These are phyloP conservation scores for Athelia psychrophila DNA, from an alignment of 1,284 basidiomycete species.

Conservation along the genomic window DNA sequence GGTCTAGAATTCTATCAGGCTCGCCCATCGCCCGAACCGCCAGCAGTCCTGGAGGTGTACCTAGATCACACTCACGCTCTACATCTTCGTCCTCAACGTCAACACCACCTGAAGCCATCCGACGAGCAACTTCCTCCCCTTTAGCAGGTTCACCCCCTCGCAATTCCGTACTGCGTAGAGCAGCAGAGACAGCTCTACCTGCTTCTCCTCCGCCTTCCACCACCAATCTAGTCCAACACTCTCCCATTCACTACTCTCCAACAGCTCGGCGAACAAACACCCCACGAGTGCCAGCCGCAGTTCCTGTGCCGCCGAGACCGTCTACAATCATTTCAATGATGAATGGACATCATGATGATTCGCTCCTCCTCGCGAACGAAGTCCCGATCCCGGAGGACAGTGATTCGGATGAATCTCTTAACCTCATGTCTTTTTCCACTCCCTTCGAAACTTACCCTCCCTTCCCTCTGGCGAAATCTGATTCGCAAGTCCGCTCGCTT, in stretches of 20 bases:
- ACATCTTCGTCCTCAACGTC: conserved; percentile 49
- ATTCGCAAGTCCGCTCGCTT: conserved; percentile 36
- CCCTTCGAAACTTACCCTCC: conserved; percentile 54
- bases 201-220: conserved; percentile 39
- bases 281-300: conserved; percentile 20
- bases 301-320: conserved; percentile 30
- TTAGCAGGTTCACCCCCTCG: conserved; percentile 39
- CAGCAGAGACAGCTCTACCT: conserved; percentile 44
- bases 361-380: conserved; percentile 64
- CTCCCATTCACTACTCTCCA: conserved; percentile 32
- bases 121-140: conserved; percentile 53
- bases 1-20: conserved; percentile 40
- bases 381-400: conserved; percentile 73
- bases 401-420: conserved; percentile 62
- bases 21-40: conserved; percentile 36
- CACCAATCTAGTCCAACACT: conserved; percentile 8
- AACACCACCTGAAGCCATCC: conserved; percentile 34
- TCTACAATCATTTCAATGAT: conserved; percentile 34
- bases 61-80: conserved; percentile 34
- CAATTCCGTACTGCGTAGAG: conserved; percentile 38
- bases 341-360: conserved; percentile 42
- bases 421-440: conserved; percentile 69
- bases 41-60: conserved; percentile 26
- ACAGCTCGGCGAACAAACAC: conserved; percentile 27
- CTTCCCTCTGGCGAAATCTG: conserved; percentile 17